A percentile compares a stretch with the other conserved stretches of the same genome.
Evolutionary conservation across 306 rosid genomes (phyloP).

Genomic region (Vigna unguiculata): DNA sequence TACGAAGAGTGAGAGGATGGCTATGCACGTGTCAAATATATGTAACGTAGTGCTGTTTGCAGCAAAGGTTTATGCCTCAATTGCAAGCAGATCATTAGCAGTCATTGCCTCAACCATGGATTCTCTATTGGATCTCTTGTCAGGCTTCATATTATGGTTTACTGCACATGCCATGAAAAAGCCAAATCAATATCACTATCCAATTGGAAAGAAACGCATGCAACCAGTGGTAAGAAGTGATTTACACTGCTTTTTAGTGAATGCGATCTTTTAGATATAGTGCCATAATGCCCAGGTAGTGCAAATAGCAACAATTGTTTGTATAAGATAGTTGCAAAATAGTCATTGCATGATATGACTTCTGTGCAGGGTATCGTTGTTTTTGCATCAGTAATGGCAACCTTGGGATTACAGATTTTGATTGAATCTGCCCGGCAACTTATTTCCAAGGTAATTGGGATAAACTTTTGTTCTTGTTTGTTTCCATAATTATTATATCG

Average conservation of each 20-base stretch:
- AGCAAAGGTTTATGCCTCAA: slow-evolving; percentile 76
- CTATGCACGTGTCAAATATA: slow-evolving; percentile 62
- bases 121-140: slow-evolving; percentile 83
- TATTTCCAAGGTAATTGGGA: slow-evolving; percentile 48
- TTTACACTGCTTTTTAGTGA: not conserved
- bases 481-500: not conserved
- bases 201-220: slow-evolving; percentile 92
- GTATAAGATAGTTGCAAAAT: not conserved
- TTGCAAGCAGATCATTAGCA: slow-evolving; percentile 72
- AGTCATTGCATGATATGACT: slow-evolving; percentile 23
- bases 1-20: slow-evolving; percentile 69
- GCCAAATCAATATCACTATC: slow-evolving; percentile 72
- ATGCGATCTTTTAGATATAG: not conserved
- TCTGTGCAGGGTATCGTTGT: slow-evolving; percentile 81
- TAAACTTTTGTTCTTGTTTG: slow-evolving; percentile 28
- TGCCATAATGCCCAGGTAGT: not conserved
- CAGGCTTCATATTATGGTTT: slow-evolving; percentile 89
- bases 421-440: slow-evolving; percentile 67
- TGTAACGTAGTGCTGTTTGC: slow-evolving; percentile 72
- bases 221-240: slow-evolving; percentile 74
- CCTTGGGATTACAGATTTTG: slow-evolving; percentile 79
- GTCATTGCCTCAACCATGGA: slow-evolving; percentile 89
- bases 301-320: not conserved
- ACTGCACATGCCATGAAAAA: slow-evolving; percentile 74
- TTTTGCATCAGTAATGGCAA: slow-evolving; percentile 92